These are phyloP conservation scores for Fonsecaea erecta DNA, from an alignment of 2,329 filamentous ascomycete species.

Conservation along the genomic window DNA sequence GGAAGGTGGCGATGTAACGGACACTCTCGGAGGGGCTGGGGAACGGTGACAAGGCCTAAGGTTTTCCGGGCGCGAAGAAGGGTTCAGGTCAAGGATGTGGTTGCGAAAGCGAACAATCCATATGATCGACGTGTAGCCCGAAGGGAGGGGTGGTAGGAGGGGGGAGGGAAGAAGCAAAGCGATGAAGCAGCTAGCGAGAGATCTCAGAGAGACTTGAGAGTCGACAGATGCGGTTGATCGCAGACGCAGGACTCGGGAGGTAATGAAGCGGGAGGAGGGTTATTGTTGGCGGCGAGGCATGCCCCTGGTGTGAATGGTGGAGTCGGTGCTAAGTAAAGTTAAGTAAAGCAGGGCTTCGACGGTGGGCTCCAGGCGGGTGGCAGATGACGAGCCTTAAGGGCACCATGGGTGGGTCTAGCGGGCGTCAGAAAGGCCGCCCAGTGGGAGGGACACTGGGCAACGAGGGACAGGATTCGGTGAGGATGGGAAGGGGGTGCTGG, in stretches of 20 bases:
- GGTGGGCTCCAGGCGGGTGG: constrained; percentile 22
- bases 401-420: constrained; percentile 1
- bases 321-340: constrained; percentile 8
- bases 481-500: neutral
- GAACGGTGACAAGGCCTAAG: constrained; percentile 26
- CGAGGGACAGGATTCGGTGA: neutral
- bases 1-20: constrained; percentile 27
- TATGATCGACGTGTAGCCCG: constrained; percentile 16
- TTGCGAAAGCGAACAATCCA: constrained; percentile 25
- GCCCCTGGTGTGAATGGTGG: constrained; percentile 22
- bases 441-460: too few relatives aligned
- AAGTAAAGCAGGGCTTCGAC: neutral
- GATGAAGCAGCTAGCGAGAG: constrained; percentile 11
- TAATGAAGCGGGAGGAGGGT: constrained; percentile 17
- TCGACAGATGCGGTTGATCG: constrained; percentile 12
- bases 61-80: constrained; percentile 22
- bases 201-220: constrained; percentile 5
- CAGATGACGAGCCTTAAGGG: constrained; percentile 26
- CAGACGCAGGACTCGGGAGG: constrained; percentile 16
- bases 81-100: constrained; percentile 23
- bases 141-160: constrained; percentile 5
- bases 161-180: constrained; percentile 11
- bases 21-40: constrained; percentile 29
- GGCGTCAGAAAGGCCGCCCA: constrained; percentile 1
- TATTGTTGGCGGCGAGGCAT: constrained; percentile 13